phyloP scores from a whole-genome alignment of 441 rosid species.

The Pelargonium fulgidum region DNA sequence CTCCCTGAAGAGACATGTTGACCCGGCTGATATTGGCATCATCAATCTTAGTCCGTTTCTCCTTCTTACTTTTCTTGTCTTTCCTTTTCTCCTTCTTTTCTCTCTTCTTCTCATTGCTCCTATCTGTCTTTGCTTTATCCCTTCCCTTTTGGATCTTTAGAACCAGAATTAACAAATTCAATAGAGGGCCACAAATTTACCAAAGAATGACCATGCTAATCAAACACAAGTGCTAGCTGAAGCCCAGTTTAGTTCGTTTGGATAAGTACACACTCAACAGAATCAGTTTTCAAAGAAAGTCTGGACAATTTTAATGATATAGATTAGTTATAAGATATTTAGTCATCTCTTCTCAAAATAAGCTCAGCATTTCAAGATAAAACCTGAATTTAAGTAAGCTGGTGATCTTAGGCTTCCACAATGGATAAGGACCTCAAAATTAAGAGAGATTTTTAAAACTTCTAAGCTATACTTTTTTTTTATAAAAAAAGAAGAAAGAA shows the following conservation, averaged over 20 bases:
- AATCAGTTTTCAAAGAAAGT: too few species aligned
- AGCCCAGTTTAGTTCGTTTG: neutral
- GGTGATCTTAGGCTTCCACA: too few species aligned
- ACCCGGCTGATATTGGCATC: neutral
- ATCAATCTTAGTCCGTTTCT: conserved; percentile 12
- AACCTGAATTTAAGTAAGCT: too few species aligned
- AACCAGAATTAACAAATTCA: conserved; percentile 57
- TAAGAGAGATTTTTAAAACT: too few species aligned
- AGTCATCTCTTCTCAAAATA: too few species aligned
- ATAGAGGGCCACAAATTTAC: conserved; percentile 28
- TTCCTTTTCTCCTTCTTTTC: conserved; percentile 26
- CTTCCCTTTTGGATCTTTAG: conserved; percentile 53
- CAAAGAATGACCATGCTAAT: conserved; percentile 30
- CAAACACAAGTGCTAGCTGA: neutral
- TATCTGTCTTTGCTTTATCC: conserved; percentile 31
- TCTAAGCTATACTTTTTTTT: too few species aligned
- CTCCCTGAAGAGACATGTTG: conserved; percentile 1
- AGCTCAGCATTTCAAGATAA: too few species aligned
- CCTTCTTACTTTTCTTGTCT: conserved; percentile 23
- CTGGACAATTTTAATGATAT: too few species aligned
- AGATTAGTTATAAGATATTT: too few species aligned
- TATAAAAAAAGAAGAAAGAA: too few species aligned
- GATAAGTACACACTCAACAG: too few species aligned
- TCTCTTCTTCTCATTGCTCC: conserved; percentile 27
- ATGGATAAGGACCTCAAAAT: too few species aligned